Evolutionary conservation across 2,329 filamentous ascomycete genomes (phyloP).

Genomic region (Trichoderma sp.): DNA sequence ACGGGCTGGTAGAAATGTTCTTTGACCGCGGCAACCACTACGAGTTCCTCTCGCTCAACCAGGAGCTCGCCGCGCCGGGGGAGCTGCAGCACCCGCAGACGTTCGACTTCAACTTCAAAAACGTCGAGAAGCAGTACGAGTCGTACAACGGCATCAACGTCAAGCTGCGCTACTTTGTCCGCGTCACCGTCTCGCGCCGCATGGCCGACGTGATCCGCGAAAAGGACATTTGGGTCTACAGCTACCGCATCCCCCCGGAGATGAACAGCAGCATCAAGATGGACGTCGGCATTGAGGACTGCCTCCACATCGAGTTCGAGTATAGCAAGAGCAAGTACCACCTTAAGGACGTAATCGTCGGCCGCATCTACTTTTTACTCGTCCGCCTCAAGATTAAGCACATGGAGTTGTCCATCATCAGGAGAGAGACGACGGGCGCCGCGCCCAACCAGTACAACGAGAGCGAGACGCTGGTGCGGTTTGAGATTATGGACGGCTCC

Average conservation of each 20-base stretch:
- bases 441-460: constrained; percentile 99
- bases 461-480: constrained; percentile 94
- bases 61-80: constrained; percentile 93
- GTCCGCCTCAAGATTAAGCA: constrained; percentile 99
- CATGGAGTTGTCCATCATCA: constrained; percentile 98
- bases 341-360: constrained; percentile 97
- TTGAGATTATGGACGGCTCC: constrained; percentile 99
- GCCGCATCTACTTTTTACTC: constrained; percentile 95
- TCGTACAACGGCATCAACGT: constrained; percentile 99
- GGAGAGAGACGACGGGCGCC: constrained; percentile 91
- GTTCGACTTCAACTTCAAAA: constrained; percentile 99
- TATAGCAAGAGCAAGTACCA: constrained; percentile 99
- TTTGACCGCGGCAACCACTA: constrained; percentile 99
- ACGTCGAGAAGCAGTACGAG: constrained; percentile 99
- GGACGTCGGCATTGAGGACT: constrained; percentile 99
- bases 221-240: constrained; percentile 99
- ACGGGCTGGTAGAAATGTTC: constrained; percentile 78
- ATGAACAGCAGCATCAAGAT: constrained; percentile 99
- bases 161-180: constrained; percentile 96
- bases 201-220: constrained; percentile 98
- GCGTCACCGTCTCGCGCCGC: constrained; percentile 90
- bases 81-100: constrained; percentile 98
- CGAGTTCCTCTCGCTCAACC: constrained; percentile 95
- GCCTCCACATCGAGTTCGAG: constrained; percentile 98
- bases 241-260: constrained; percentile 95